Evolutionary conservation across 1,284 basidiomycete genomes (phyloP), one percentile per base, ranked within the genome.

Genomic region (Apiotrichum brassicae): DNA sequence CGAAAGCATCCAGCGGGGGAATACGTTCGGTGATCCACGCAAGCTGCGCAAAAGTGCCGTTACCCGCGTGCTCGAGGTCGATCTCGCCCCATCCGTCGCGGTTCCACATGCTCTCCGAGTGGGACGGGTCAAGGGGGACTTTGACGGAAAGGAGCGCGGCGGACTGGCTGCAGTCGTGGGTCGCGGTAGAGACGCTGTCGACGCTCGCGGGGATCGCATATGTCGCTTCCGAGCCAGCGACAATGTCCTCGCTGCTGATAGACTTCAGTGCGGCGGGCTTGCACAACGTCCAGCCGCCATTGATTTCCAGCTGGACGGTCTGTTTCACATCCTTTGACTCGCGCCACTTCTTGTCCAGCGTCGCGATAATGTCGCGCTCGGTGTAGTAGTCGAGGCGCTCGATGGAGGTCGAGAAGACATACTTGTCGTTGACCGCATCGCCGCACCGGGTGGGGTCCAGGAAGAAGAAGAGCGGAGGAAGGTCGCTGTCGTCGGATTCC

Each of bases 11-110:
- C 50, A 87, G 80, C 51, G 82, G 79, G 5, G 86, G 83, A 51
- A 92, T 79, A 45, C 88, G 81, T 64, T 92, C 87, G 14, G 88
- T 77, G 26, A 94, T 76, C 90, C 91, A 95, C 0, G 89, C 85
- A 8, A 93, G 68, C 7, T 83, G 77, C 57, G 81, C 82, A 76
- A 91, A 93, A 0, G 83, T 85, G 2, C 80, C 76, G 32, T 71
- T 66, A 6, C 89, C 84, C 60, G 93, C 86, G 62, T 91, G 84
- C 8, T 88, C 77, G 57, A 87, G 84, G 67, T 93, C 88, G 26
- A 95, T 81, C 62, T 90, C 85, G 26, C 74, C 75, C 88, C 88
- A 94, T 16, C 14, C 28, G 9, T 78, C 81, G 32, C 76, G 76
- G 3, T 84, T 81, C 91, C 91, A 95, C 64, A 90, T 86, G 3